Evolutionary conservation across 73 alveolate species (phyloP), one percentile per base, ranked within the genome.

Genomic region (Loxodes magnus): DNA sequence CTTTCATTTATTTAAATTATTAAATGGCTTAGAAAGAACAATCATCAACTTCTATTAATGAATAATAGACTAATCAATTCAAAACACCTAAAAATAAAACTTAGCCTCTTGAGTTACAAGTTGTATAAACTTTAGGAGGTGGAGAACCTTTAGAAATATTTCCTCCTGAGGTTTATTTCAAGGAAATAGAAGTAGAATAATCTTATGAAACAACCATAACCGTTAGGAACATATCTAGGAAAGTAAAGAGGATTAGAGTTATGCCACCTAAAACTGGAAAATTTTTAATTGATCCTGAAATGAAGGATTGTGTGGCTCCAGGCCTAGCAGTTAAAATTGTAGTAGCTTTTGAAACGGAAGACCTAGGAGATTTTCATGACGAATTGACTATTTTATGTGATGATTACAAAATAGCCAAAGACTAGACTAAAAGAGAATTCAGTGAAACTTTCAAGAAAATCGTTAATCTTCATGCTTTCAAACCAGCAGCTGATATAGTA

Each of bases 271-370:
- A 87, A 67, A 79, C 96, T 25, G 60, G 75, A 57, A 84, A 84
- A 36, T 84, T 84, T 68, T 53, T 74, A 53, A 52, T 68, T 30
- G 96, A 84, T 52, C 75, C 74, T 59, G 91, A 81, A 34, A 76
- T 67, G 79, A 35, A 67, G 22, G 90, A 93, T 2, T 83, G 90
- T 2, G 77, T 92, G 19, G 97, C 93, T 6, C 97, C 97, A 5
- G 99, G 99, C 3, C 75, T 88, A 34, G 87, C 92, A 42, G 76
- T 90, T 59, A 92, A 88, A 56, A 63, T 92, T 67, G 65, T 80
- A 39, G 97, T 92, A 37, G 74, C 95, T 35, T 92, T 92, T 68
- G 99, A 92, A 74, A 79, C 99, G 16, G 97, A 92, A 44, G 65
- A 52, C 26, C 82, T 82, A 46, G 99, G 91, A 23, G 90, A 85